These are phyloP conservation scores for Pythium apleroticum DNA, from an alignment of 352 stramenopile species.

Conservation along the genomic window DNA sequence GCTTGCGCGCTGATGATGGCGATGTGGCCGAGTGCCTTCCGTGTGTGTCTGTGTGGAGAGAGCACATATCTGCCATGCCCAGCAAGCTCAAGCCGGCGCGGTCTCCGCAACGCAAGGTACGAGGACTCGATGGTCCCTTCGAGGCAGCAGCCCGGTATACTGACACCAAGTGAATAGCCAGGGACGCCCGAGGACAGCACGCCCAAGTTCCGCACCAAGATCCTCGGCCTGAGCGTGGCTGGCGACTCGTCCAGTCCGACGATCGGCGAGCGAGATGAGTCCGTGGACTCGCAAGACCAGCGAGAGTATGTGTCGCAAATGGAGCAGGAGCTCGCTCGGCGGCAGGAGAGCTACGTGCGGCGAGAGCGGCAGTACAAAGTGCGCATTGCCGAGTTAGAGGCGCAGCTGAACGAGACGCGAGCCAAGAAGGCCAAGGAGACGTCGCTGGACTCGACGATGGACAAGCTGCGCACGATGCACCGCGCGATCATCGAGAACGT, in stretches of 20 bases:
- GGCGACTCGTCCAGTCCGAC: slow-evolving; percentile 38
- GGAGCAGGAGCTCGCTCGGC: slow-evolving; percentile 57
- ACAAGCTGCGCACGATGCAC: slow-evolving; percentile 83
- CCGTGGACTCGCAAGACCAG: slow-evolving; percentile 32
- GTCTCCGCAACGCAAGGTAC: slow-evolving; percentile 23
- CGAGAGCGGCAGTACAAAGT: slow-evolving; percentile 88
- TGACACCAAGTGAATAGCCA: slow-evolving; percentile 22
- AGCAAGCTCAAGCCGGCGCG: slow-evolving; percentile 15
- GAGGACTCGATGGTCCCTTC: no score
- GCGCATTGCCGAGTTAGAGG: slow-evolving; percentile 80
- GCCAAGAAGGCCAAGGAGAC: slow-evolving; percentile 72
- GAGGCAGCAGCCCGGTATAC: no score
- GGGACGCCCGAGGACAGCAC: slow-evolving; percentile 38
- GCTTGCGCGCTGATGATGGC: no score
- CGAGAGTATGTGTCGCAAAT: slow-evolving; percentile 57
- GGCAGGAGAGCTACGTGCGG: slow-evolving; percentile 85
- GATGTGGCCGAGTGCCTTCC: neutral
- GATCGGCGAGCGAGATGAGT: slow-evolving; percentile 30
- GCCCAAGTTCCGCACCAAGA: slow-evolving; percentile 56
- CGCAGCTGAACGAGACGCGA: slow-evolving; percentile 59
- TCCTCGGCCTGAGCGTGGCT: slow-evolving; percentile 46
- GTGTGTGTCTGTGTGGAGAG: slow-evolving; percentile 2
- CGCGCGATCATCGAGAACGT: slow-evolving; percentile 87
- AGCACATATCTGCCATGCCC: slow-evolving; percentile 9
- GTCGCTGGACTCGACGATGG: slow-evolving; percentile 73